Base-by-base conservation (phyloP, 2,329 filamentous ascomycete species). In the Ustilaginoidea virens region DNA sequence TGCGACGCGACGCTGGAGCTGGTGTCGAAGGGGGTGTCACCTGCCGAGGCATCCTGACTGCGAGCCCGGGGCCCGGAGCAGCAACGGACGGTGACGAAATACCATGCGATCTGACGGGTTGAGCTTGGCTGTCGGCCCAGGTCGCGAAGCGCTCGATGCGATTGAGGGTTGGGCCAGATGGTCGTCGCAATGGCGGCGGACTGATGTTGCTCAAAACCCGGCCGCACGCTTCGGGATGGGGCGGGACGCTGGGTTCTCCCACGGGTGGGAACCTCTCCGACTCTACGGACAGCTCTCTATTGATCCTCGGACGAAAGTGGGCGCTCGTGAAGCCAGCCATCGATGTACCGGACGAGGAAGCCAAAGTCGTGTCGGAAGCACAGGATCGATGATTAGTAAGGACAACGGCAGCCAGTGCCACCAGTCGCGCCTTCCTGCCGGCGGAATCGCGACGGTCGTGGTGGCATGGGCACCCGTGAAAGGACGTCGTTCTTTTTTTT, bases 111-210 rank as follows among this genome's bases (percentile, higher is more conserved):
- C n/a, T n/a, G n/a, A n/a, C n/a, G n/a, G n/a, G n/a, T n/a, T n/a
- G n/a, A n/a, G 18, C 32, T 11, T 19, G 7, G 10, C n/a, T 10
- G 16, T 16, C 28, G n/a, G 23, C 17, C 13, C 11, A 14, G 20
- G 23, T 27, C 14, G 34, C 28, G 10, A 33, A 26, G 12, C 21
- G 23, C 12, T 30, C 25, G 23, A 25, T 23, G 16, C 16, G 25
- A 18, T 25, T 28, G 12, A 25, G 21, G 11, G 16, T 11, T 7
- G 22, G 17, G 9, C 17, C 23, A n/a, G 27, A 26, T 6, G 22
- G 23, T 31, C 47, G 40, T 30, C 40, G 44, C 23, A 46, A 29
- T 3, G 36, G 44, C 15, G 45, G 44, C 9, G 49, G 47, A 34
- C 45, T 53, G 31, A 47, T 42, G 29, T 42, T 38, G 19, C 27